Evolutionary conservation across 1,139 yeast genomes (phyloP), one percentile per base, ranked within the genome.

Genomic region (Pichia sp.): DNA sequence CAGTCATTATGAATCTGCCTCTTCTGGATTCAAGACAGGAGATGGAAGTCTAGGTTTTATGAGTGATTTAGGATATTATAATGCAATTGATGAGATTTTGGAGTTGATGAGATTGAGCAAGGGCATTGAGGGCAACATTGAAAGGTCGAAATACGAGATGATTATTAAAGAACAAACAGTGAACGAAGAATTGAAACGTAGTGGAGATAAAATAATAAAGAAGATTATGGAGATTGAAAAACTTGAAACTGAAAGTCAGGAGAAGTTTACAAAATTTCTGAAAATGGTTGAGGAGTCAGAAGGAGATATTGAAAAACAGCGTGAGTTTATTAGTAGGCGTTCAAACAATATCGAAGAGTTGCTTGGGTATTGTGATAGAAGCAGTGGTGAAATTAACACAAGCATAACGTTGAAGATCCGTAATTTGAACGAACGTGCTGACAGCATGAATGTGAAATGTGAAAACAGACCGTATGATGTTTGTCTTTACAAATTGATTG

Each of bases 341-440:
- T 53, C 57, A 3, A 48, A 48, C 27, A 54, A 54, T 28, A 70
- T 81, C 38, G 95, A 87, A 54, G 75, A 76, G 33, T 62, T 86
- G 42, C 66, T 87, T 31, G 76, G 82, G 19, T 69, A 74, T 33
- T 78, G 89, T 41, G 95, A 87, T 60, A 68, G 94, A 48, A 73
- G 85, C 19, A 74, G 83, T 43, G 84, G 91, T 49, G 95, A 85
- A 55, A 81, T 87, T 46, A 85, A 82, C 59, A 87, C 96, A 0
- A 81, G 93, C 1, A 64, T 86, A 39, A 76, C 88, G 24, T 63
- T 86, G 40, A 86, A 84, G 52, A 65, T 85, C 31, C 68, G 94
- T 43, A 76, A 78, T 48, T 66, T 84, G n/a, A 74, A 74, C 38
- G 94, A 85, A 56, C 70, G 78, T 38, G 65, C 80, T 22, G 94